Evolutionary conservation across 2,329 filamentous ascomycete genomes (phyloP), one percentile per base, ranked within the genome.

Genomic region (Aspergillus melleus): DNA sequence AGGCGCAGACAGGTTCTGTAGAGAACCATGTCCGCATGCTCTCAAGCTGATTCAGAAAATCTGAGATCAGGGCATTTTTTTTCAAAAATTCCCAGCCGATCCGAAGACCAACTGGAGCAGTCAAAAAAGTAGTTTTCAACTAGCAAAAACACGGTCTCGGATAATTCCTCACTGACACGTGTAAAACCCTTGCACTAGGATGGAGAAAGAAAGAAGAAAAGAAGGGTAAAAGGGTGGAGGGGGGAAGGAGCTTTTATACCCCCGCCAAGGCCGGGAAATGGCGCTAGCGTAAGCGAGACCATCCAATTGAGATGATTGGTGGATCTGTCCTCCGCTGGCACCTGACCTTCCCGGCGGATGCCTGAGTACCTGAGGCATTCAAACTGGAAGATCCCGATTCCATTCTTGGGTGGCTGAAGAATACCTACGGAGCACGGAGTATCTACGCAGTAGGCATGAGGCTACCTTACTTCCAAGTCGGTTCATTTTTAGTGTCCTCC

Each of bases 71-170:
- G 70, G 67, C 68, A 70, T 55, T 68, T 59, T 65, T 72, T 70
- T 82, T 84, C 88, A 91, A 92, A 92, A 88, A 92, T 92, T 92
- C 89, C 88, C 83, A 84, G 81, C 80, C 85, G 84, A 84, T 82
- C 84, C 83, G 81, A 81, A 83, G 85, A 84, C 88, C 86, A 85
- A 84, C 79, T 83, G 82, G 82, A 92, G 89, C 83, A 83, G 89
- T 91, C 89, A 90, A 83, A 82, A 83, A 74, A 80, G 82, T 90
- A 90, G 88, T 90, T 90, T 90, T 90, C 88, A 91, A 90, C 88
- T 90, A 91, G 89, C 89, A 91, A 91, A 90, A 91, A 91, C 84
- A 85, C 85, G 84, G 86, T 86, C 88, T 92, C 90, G 86, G 90
- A 91, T 87, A 85, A 87, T 88, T 91, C 89, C 87, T 92, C 89